Conservation (phyloP, 2,329 filamentous ascomycete genomes). For the Metarhizium brunneum region DNA sequence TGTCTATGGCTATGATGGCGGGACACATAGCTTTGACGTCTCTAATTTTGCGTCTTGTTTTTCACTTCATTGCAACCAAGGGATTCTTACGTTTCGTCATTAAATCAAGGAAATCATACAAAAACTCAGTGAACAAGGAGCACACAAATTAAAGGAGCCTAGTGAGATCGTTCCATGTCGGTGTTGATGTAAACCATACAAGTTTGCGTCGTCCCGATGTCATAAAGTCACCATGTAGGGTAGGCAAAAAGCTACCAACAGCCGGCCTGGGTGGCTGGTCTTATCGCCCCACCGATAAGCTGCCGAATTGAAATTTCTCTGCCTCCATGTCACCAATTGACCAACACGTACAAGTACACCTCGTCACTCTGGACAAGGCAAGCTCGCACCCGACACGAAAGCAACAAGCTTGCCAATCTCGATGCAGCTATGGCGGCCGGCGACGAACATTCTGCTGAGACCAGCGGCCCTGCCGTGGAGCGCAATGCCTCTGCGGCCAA, state of each 20-base stretch:
- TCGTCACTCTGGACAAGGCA: background rate
- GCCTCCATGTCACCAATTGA: constrained; percentile 4
- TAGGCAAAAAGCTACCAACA: background rate
- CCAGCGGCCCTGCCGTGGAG: constrained; percentile 10
- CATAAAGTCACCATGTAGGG: background rate
- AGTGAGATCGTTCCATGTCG: too few species aligned
- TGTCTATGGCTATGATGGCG: too few species aligned
- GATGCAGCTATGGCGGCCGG: constrained; percentile 25
- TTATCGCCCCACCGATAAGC: constrained; percentile 2
- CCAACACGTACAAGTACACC: constrained; percentile 4
- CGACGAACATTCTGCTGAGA: constrained; percentile 19
- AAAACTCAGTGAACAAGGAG: too few species aligned
- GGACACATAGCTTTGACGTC: too few species aligned
- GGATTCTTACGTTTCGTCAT: too few species aligned
- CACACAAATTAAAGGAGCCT: too few species aligned
- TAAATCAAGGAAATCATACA: too few species aligned
- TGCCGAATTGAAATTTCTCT: constrained; percentile 3
- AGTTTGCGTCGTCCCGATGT: too few species aligned
- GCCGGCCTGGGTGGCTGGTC: background rate
- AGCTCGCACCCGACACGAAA: background rate
- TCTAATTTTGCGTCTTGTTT: too few species aligned
- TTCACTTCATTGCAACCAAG: too few species aligned
- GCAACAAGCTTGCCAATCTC: constrained; percentile 5
- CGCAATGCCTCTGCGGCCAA: constrained; percentile 7
- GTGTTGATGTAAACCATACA: too few species aligned